Evolutionary conservation across 2,329 filamentous ascomycete species (phyloP).

Genomic region (Pseudogymnoascus sp.): DNA sequence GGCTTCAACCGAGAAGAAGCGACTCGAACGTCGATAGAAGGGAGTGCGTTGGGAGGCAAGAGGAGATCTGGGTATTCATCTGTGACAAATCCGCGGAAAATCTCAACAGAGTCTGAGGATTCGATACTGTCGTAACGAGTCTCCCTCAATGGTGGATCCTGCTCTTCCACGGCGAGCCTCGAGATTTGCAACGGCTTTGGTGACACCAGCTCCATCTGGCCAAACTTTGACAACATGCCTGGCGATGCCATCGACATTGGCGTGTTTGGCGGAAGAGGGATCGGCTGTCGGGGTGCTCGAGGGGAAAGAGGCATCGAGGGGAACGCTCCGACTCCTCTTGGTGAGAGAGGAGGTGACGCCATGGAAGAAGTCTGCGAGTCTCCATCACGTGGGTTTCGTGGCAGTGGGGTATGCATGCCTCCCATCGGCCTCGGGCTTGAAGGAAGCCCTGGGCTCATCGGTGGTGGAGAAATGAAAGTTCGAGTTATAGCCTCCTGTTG

Average conservation of each 20-base stretch:
- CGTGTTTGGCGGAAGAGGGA: conserved; percentile 63
- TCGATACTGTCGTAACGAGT: conserved; percentile 10
- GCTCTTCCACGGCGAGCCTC: conserved; percentile 22
- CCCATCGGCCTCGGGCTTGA: conserved; percentile 50
- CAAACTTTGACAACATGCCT: conserved; percentile 23
- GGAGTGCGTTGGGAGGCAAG: conserved; percentile 78
- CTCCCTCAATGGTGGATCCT: conserved; percentile 18
- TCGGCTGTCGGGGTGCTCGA: conserved; percentile 63
- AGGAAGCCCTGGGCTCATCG: conserved; percentile 53
- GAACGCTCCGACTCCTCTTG: conserved; percentile 39
- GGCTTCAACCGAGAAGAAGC: conserved; percentile 93
- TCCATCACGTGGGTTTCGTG: conserved; percentile 44
- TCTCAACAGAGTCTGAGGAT: conserved; percentile 34
- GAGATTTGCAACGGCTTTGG: conserved; percentile 36
- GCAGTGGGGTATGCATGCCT: conserved; percentile 49
- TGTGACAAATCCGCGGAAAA: conserved; percentile 71
- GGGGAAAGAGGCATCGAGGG: conserved; percentile 56
- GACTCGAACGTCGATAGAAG: conserved; percentile 76
- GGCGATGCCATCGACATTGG: conserved; percentile 52
- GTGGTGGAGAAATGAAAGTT: conserved; percentile 31
- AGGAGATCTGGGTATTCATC: conserved; percentile 83
- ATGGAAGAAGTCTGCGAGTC: conserved; percentile 34
- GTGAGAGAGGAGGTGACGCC: conserved; percentile 61
- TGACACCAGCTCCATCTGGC: conserved; percentile 30
- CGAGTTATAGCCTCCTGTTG: conserved; percentile 15